Evolutionary conservation across 2,329 filamentous ascomycete genomes (phyloP).

Genomic region (Colletotrichum chrysophilum): DNA sequence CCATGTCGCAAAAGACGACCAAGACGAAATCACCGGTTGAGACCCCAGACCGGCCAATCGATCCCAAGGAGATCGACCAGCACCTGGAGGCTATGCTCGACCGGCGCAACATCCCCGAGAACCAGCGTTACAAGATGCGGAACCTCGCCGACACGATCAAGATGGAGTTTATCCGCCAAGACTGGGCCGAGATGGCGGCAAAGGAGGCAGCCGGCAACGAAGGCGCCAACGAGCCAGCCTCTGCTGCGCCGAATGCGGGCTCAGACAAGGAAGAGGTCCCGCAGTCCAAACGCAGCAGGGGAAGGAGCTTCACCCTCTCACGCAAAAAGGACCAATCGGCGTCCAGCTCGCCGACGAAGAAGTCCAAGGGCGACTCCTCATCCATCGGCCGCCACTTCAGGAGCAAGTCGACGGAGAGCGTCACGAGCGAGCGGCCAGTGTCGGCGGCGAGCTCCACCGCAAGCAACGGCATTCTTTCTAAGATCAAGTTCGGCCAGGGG

Average conservation of each 20-base stretch:
- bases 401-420: conserved; percentile 75
- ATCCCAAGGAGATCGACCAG: conserved; percentile 59
- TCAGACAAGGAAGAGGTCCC: conserved; percentile 45
- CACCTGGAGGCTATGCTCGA: conserved; percentile 73
- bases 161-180: conserved; percentile 91
- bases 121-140: conserved; percentile 94
- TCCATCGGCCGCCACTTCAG: conserved; percentile 66
- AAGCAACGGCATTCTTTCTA: conserved; percentile 64
- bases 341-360: conserved; percentile 71
- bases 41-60: conserved; percentile 57
- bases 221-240: conserved; percentile 40
- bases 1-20: conserved; percentile 39
- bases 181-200: conserved; percentile 73
- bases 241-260: conserved; percentile 34
- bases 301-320: conserved; percentile 80
- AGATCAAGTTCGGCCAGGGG: conserved; percentile 75
- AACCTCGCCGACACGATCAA: conserved; percentile 89
- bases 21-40: conserved; percentile 36
- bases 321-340: conserved; percentile 66
- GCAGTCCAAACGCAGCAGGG: conserved; percentile 66
- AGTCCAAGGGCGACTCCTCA: conserved; percentile 70
- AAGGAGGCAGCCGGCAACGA: conserved; percentile 49
- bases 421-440: conserved; percentile 63
- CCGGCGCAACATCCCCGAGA: conserved; percentile 89
- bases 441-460: conserved; percentile 58